These are phyloP conservation scores for Pythium monospermum DNA, from an alignment of 352 stramenopile species.

Conservation along the genomic window DNA sequence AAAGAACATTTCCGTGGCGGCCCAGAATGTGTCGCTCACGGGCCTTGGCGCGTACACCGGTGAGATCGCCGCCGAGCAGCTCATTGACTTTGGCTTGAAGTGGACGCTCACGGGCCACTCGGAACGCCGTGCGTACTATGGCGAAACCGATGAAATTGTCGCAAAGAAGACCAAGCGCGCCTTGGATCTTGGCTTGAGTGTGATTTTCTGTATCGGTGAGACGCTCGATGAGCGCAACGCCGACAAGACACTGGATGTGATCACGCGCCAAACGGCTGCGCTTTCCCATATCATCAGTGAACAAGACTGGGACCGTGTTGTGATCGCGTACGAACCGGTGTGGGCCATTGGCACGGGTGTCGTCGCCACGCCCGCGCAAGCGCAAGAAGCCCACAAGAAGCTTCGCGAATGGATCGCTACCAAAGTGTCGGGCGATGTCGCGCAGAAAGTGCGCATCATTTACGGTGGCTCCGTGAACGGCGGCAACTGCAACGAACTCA, in stretches of 20 bases:
- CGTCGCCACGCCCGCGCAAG: conserved; percentile 94
- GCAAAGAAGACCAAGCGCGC: conserved; percentile 92
- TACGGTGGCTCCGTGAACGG: conserved; percentile 93
- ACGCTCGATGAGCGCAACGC: conserved; percentile 87
- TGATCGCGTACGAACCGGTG: conserved; percentile 96
- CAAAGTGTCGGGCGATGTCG: conserved; percentile 68
- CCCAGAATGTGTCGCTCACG: conserved; percentile 71
- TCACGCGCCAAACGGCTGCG: conserved; percentile 94
- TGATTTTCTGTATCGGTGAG: conserved; percentile 98
- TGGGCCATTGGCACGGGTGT: conserved; percentile 98
- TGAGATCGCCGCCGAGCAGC: conserved; percentile 82
- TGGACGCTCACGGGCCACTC: conserved; percentile 91
- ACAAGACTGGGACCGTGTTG: conserved; percentile 77
- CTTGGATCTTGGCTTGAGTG: conserved; percentile 83
- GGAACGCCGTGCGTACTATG: conserved; percentile 89
- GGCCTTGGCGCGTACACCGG: conserved; percentile 90
- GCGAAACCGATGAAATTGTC: conserved; percentile 91
- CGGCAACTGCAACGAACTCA: conserved; percentile 88
- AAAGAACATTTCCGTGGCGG: conserved; percentile 54
- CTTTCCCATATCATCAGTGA: conserved; percentile 84
- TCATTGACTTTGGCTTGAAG: conserved; percentile 79
- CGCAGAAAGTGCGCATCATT: conserved; percentile 79
- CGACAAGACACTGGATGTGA: conserved; percentile 89
- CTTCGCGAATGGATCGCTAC: conserved; percentile 66
- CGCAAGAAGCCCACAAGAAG: conserved; percentile 90